These are phyloP conservation scores for Suaeda aralocaspica DNA, from an alignment of 148 eudicot genomes.

Conservation along the genomic window DNA sequence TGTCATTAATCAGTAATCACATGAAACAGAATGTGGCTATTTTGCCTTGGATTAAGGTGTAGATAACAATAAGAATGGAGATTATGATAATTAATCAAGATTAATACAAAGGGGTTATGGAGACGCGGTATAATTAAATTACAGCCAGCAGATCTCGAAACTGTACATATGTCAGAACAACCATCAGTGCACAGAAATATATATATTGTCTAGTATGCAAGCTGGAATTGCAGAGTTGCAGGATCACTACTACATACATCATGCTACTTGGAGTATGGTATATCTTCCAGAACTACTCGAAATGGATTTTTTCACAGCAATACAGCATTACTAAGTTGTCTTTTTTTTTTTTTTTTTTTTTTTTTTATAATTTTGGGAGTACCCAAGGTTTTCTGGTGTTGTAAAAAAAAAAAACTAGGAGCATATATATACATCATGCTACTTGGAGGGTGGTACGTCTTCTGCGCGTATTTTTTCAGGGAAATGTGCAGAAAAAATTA, in stretches of 20 bases:
- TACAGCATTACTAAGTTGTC: too few relatives aligned
- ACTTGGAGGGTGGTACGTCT: too few relatives aligned
- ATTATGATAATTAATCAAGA: slow-evolving; percentile 3
- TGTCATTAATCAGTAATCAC: slow-evolving; percentile 19
- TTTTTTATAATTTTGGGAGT: too few relatives aligned
- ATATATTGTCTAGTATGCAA: background rate
- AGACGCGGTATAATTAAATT: background rate
- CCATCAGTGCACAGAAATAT: background rate
- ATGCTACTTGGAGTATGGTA: background rate
- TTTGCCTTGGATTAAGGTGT: slow-evolving; percentile 4
- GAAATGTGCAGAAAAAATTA: too few relatives aligned
- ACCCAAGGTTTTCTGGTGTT: too few relatives aligned
- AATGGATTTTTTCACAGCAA: too few relatives aligned
- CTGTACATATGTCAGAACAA: slow-evolving; percentile 12
- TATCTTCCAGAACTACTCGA: too few relatives aligned
- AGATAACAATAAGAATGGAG: slow-evolving; percentile 11
- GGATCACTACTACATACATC: too few relatives aligned
- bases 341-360: too few relatives aligned
- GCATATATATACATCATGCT: too few relatives aligned
- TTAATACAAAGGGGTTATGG: background rate
- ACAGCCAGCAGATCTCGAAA: slow-evolving; percentile 16
- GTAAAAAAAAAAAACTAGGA: too few relatives aligned
- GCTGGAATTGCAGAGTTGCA: slow-evolving; percentile 12
- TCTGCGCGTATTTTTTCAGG: too few relatives aligned
- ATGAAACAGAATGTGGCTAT: slow-evolving; percentile 18